Percentiles rank a stretch among this genome's conserved stretches.
Conservation (phyloP, 2,329 filamentous ascomycete genomes). For the Zasmidium angulare region DNA sequence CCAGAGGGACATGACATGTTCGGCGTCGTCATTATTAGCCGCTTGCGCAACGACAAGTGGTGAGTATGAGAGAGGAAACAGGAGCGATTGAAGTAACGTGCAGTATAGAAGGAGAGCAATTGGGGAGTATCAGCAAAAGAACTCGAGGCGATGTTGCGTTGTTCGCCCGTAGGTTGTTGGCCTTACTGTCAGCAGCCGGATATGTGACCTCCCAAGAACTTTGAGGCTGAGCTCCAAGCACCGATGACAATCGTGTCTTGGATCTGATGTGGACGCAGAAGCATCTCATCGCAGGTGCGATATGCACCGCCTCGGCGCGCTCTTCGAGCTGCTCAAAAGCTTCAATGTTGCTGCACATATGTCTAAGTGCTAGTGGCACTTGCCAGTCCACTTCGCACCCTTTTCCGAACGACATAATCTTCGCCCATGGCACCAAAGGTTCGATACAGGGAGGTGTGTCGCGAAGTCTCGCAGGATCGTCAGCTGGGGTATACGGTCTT, state of each 20-base stretch:
- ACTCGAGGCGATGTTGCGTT: neutral
- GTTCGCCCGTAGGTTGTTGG: neutral
- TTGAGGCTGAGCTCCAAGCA: neutral
- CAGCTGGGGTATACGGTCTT: neutral
- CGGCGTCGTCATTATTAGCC: constrained; percentile 5
- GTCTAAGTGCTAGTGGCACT: neutral
- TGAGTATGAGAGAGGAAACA: neutral
- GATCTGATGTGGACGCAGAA: neutral
- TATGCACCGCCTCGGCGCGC: neutral
- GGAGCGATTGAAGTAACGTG: neutral
- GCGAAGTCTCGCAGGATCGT: neutral
- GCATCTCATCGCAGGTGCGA: neutral
- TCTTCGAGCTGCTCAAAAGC: too few species aligned
- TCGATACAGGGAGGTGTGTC: neutral
- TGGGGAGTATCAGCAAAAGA: neutral
- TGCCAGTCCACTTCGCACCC: neutral
- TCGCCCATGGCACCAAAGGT: neutral
- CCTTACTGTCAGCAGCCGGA: neutral
- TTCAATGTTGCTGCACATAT: too few species aligned
- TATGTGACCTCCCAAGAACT: neutral
- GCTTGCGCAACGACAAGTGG: neutral
- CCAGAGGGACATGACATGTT: constrained; percentile 14
- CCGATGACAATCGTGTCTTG: neutral
- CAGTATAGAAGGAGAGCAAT: neutral
- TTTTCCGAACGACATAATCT: neutral